A percentile compares a stretch with the other conserved stretches of the same genome.
Evolutionary conservation across 805 yeast genomes (phyloP).

Genomic region (Candida awuae): DNA sequence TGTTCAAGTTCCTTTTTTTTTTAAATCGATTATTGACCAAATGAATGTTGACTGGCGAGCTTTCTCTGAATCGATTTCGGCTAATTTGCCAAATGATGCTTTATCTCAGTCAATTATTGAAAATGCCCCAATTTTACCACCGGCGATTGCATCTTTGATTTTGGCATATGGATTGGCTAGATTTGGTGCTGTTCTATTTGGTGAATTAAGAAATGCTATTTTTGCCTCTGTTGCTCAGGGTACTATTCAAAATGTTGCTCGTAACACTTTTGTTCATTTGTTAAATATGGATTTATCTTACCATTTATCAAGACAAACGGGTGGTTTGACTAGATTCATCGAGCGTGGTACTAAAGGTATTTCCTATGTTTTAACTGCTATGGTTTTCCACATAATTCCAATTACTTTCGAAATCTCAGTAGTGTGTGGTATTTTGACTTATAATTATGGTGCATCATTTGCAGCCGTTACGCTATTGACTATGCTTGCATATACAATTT

Average conservation of each 20-base stretch:
- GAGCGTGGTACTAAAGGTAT: constrained; percentile 98
- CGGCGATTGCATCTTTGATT: constrained; percentile 58
- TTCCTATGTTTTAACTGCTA: constrained; percentile 82
- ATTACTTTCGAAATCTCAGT: constrained; percentile 85
- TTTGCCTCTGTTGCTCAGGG: constrained; percentile 93
- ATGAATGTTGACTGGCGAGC: constrained; percentile 86
- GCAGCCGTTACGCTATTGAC: constrained; percentile 85
- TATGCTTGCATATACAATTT: constrained; percentile 79
- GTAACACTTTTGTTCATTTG: constrained; percentile 77
- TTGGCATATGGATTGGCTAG: constrained; percentile 90
- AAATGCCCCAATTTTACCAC: constrained; percentile 33
- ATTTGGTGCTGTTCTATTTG: constrained; percentile 89
- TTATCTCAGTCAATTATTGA: constrained; percentile 8
- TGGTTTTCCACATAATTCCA: constrained; percentile 97
- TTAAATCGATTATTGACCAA: constrained; percentile 78
- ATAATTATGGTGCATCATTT: constrained; percentile 81
- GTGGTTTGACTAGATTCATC: constrained; percentile 92
- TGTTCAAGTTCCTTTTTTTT: constrained; percentile 93
- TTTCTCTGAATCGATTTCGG: constrained; percentile 39
- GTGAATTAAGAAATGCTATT: constrained; percentile 90
- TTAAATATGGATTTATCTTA: constrained; percentile 79
- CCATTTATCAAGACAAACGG: constrained; percentile 88
- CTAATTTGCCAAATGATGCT: constrained; percentile 8
- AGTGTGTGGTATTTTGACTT: constrained; percentile 89
- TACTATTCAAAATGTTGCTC: constrained; percentile 85